These are phyloP conservation scores for Coemansia sp. DNA, from an alignment of 192 early-diverging fungal species.

Conservation along the genomic window DNA sequence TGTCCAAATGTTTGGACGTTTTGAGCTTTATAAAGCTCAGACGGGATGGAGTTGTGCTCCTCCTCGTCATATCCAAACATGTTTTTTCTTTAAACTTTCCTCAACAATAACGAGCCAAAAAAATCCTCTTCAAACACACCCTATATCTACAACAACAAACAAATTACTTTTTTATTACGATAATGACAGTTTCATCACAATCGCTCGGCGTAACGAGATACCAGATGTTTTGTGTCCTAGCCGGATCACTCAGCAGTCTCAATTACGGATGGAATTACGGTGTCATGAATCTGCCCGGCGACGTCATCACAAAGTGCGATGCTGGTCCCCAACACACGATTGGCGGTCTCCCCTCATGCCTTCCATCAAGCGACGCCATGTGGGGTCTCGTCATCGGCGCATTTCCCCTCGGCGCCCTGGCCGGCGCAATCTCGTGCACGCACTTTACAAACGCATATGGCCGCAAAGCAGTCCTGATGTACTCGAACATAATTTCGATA, in stretches of 20 bases:
- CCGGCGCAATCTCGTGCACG: slow-evolving; percentile 60
- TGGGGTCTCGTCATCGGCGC: slow-evolving; percentile 57
- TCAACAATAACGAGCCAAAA: too few species aligned
- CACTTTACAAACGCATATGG: slow-evolving; percentile 57
- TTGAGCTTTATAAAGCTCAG: background rate
- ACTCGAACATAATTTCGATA: slow-evolving; percentile 62
- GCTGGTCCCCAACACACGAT: slow-evolving; percentile 12
- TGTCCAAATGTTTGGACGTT: background rate
- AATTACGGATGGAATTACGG: slow-evolving; percentile 52
- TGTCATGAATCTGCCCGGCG: slow-evolving; percentile 56
- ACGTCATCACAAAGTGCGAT: slow-evolving; percentile 47
- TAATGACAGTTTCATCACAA: slow-evolving; percentile 11
- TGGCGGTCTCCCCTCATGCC: slow-evolving; percentile 24
- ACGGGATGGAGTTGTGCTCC: background rate
- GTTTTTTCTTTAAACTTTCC: background rate
- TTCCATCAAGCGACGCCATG: slow-evolving; percentile 29
- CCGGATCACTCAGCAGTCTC: slow-evolving; percentile 31
- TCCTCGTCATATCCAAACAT: background rate
- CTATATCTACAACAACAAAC: too few species aligned
- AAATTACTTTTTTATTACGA: background rate
- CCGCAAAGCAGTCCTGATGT: slow-evolving; percentile 61
- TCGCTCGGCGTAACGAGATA: slow-evolving; percentile 41
- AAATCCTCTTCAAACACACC: too few species aligned
- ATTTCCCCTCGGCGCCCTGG: slow-evolving; percentile 61
- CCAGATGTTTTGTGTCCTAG: slow-evolving; percentile 47